phyloP scores from a whole-genome alignment of 2,329 filamentous ascomycete genomes.

The Mariannaea elegans region DNA sequence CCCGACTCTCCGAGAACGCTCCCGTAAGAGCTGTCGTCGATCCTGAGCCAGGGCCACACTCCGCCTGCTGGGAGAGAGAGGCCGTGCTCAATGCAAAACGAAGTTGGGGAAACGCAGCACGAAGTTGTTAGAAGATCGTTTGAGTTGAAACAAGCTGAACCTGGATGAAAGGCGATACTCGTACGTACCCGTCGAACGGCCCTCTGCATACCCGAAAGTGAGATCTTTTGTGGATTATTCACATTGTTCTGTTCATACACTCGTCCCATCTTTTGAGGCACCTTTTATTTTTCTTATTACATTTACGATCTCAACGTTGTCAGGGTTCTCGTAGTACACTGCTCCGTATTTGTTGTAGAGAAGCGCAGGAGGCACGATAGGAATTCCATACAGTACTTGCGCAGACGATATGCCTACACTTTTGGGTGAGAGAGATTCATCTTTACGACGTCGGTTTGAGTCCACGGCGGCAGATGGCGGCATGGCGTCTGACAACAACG shows the following conservation, averaged over 20 bases:
- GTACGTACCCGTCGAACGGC: neutral
- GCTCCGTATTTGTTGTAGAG: conserved; percentile 10
- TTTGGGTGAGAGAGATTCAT: conserved; percentile 26
- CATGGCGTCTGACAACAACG: conserved; percentile 15
- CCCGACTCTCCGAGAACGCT: conserved; percentile 18
- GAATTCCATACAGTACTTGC: conserved; percentile 7
- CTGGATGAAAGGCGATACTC: neutral
- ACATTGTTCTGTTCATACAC: conserved; percentile 1
- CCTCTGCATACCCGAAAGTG: neutral
- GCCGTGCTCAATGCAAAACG: conserved; percentile 18
- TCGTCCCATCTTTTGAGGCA: neutral
- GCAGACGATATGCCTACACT: neutral
- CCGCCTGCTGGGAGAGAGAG: neutral
- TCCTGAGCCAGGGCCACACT: conserved; percentile 24
- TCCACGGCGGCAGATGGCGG: conserved; percentile 24
- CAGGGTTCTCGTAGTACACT: conserved; percentile 16
- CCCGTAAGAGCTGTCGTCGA: conserved; percentile 24
- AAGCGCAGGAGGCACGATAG: conserved; percentile 17
- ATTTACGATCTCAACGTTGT: neutral
- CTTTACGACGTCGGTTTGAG: conserved; percentile 27
- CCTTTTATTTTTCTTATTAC: too few relatives aligned
- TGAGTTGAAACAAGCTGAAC: neutral
- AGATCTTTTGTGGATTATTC: neutral
- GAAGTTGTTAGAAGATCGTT: neutral
- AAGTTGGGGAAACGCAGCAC: conserved; percentile 5